A percentile compares a stretch with the other conserved stretches of the same genome.
phyloP scores from a whole-genome alignment of 345 rosid genomes.

The Capsella bursapastoris region DNA sequence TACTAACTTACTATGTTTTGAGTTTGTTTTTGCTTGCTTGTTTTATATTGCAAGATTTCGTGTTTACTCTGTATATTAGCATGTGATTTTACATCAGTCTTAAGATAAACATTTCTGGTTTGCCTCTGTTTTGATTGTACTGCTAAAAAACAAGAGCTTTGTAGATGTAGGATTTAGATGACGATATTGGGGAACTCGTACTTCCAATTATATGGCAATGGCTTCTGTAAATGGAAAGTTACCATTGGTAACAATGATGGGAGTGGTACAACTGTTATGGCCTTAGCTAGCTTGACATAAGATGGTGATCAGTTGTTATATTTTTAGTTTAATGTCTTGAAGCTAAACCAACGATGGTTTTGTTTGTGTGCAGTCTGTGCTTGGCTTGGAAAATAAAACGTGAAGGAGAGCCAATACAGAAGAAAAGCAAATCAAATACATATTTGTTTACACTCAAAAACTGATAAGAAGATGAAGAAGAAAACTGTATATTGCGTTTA shows the following conservation, averaged over 20 bases:
- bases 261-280: background rate
- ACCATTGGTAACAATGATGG: background rate
- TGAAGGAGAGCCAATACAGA: conserved; percentile 3
- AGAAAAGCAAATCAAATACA: background rate
- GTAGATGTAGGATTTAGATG: background rate
- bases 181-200: background rate
- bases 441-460: conserved; percentile 13
- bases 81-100: conserved; percentile 1
- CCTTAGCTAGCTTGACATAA: conserved; percentile 3
- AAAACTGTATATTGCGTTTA: conserved; percentile 27
- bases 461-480: conserved; percentile 20
- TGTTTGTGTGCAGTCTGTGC: conserved; percentile 25
- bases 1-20: conserved; percentile 3
- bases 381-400: conserved; percentile 14
- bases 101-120: background rate
- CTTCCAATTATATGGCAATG: background rate
- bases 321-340: conserved; percentile 1
- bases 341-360: conserved; percentile 23
- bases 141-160: background rate
- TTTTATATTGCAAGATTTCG: background rate
- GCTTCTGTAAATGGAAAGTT: background rate
- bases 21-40: background rate
- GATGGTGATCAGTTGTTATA: conserved; percentile 6
- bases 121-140: conserved; percentile 16
- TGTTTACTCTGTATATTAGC: background rate